Evolutionary conservation across 768 basidiomycete species (phyloP).

Genomic region (Tricholoma furcatifolium): DNA sequence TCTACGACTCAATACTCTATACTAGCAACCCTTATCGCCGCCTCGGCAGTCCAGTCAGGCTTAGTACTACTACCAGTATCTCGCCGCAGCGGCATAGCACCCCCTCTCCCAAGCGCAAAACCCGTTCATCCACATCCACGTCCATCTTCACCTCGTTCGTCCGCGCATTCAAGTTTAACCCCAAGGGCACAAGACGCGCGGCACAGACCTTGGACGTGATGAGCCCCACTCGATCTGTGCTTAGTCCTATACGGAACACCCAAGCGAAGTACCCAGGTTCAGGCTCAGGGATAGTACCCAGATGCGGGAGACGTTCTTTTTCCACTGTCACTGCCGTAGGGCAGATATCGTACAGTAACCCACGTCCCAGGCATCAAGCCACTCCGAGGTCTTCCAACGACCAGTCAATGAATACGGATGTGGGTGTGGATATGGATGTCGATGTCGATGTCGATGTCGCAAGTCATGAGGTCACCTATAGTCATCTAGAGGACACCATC

Average conservation of each 20-base stretch:
- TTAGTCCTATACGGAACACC: neutral
- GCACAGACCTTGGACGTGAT: neutral
- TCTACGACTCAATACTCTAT: neutral
- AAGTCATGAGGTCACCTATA: neutral
- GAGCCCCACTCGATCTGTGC: neutral
- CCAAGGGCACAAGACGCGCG: neutral
- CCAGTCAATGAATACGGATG: neutral
- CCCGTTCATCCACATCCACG: slow-evolving; percentile 7
- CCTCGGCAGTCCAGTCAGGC: neutral
- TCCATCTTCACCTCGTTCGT: slow-evolving; percentile 7
- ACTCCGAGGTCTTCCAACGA: too few relatives aligned
- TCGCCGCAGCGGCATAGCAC: slow-evolving; percentile 1
- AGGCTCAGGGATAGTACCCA: too few relatives aligned
- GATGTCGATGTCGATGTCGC: neutral
- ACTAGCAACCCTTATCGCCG: neutral
- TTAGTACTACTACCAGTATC: neutral
- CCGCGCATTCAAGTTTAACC: slow-evolving; percentile 1
- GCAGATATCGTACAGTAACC: neutral
- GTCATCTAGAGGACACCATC: neutral
- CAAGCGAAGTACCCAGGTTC: too few relatives aligned
- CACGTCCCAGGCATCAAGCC: too few relatives aligned
- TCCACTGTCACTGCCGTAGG: neutral
- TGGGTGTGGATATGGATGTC: slow-evolving; percentile 1
- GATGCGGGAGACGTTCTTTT: slow-evolving; percentile 7
- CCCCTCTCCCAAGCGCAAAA: slow-evolving; percentile 8